phyloP scores from a whole-genome alignment of 768 basidiomycete genomes.

The Daedalea quercina region DNA sequence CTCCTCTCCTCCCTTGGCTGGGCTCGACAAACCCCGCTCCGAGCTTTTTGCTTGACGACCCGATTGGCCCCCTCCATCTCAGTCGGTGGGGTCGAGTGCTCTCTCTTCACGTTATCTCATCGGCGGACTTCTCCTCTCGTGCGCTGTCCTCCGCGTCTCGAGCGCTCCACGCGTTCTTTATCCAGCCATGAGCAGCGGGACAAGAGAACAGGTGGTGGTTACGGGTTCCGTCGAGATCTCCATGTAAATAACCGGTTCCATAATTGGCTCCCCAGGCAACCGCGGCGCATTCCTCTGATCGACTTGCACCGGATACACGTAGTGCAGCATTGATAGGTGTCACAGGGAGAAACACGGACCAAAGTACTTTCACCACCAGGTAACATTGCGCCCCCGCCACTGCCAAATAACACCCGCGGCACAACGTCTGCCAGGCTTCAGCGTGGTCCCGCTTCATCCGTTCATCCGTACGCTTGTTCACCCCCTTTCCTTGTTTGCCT shows the following conservation, averaged over 20 bases:
- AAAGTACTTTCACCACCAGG: neutral
- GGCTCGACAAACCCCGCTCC: conserved; percentile 35
- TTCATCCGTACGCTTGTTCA: conserved; percentile 1
- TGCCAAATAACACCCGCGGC: neutral
- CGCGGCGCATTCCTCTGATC: no score
- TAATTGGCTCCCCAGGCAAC: no score
- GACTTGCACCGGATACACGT: no score
- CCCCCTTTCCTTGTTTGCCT: neutral
- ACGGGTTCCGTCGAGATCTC: no score
- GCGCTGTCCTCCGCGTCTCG: neutral
- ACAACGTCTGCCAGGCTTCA: neutral
- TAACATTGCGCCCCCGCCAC: neutral
- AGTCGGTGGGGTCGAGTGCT: conserved; percentile 8
- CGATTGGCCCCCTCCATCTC: conserved; percentile 37
- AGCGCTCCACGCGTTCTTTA: neutral
- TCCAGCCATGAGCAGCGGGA: no score
- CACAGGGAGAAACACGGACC: no score
- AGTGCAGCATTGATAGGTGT: no score
- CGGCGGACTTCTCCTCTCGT: conserved; percentile 33
- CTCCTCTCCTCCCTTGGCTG: conserved; percentile 30
- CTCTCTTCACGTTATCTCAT: conserved; percentile 28
- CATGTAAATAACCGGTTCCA: no score
- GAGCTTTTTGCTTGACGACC: conserved; percentile 33
- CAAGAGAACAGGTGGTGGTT: no score
- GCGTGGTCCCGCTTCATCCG: conserved; percentile 1